phyloP scores from a whole-genome alignment of 2,329 filamentous ascomycete species.

The Plenodomus biglobosus region DNA sequence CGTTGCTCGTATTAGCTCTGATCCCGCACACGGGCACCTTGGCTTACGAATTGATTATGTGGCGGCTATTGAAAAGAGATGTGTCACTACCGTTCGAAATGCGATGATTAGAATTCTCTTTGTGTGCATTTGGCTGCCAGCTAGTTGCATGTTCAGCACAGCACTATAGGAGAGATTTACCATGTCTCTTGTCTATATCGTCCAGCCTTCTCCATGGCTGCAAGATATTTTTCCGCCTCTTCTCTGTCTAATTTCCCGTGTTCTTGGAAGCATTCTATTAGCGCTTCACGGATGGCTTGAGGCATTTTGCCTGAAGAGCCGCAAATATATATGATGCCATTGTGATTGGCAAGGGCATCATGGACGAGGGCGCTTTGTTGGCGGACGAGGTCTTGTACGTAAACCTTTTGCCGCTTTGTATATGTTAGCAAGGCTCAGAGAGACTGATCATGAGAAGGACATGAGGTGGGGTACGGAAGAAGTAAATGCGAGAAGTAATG shows the following conservation, averaged over 20 bases:
- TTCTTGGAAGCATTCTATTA: constrained; percentile 62
- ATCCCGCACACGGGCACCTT: no score
- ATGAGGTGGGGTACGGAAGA: neutral
- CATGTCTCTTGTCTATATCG: constrained; percentile 71
- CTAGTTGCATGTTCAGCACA: no score
- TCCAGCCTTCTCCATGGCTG: constrained; percentile 61
- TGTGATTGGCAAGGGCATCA: constrained; percentile 52
- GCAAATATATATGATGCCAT: constrained; percentile 60
- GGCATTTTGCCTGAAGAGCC: constrained; percentile 71
- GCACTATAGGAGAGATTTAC: no score
- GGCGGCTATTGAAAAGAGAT: no score
- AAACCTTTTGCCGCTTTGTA: constrained; percentile 58
- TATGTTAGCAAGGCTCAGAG: neutral
- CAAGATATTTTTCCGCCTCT: constrained; percentile 59
- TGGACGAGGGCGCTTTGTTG: constrained; percentile 55
- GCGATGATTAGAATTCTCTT: no score
- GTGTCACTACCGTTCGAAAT: no score
- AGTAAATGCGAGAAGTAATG: neutral
- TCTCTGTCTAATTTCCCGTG: constrained; percentile 47
- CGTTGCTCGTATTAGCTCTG: no score
- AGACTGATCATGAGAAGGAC: neutral
- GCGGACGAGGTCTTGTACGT: constrained; percentile 66
- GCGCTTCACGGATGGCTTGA: constrained; percentile 65
- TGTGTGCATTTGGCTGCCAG: no score
- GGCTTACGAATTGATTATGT: no score